A percentile compares a stretch with the other conserved stretches of the same genome.
Conservation (phyloP, 495 filamentous ascomycete genomes). For the Podospora didyma region DNA sequence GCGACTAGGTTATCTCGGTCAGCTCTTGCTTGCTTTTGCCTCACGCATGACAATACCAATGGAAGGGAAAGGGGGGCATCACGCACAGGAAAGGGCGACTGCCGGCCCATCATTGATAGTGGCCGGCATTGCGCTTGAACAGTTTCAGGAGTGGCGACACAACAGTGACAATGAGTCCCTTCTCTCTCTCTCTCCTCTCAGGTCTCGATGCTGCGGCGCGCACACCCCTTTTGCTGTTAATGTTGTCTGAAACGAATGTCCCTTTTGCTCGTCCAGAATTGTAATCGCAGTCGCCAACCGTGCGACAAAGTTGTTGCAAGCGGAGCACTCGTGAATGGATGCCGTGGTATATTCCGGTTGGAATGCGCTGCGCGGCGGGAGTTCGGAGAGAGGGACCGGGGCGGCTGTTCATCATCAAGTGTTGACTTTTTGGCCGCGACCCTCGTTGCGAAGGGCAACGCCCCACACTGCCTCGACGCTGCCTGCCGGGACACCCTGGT, state of each 20-base stretch:
- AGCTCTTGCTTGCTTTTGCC: not conserved
- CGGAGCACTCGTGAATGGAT: not conserved
- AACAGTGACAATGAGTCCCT: too few relatives aligned
- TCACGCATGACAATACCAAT: not conserved
- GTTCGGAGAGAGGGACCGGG: not conserved
- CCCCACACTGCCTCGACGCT: not conserved
- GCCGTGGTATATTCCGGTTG: not conserved
- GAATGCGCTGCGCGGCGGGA: not conserved
- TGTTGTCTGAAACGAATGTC: too few relatives aligned
- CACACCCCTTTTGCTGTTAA: too few relatives aligned
- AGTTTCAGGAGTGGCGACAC: not conserved
- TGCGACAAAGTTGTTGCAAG: not conserved
- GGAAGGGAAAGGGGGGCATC: not conserved
- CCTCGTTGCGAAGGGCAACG: not conserved
- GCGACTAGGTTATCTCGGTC: conserved; percentile 56
- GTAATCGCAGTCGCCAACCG: too few relatives aligned
- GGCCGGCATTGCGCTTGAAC: conserved; percentile 28
- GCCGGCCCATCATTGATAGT: conserved; percentile 36
- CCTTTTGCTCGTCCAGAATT: too few relatives aligned
- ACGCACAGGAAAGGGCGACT: conserved; percentile 45
- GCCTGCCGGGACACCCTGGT: too few relatives aligned
- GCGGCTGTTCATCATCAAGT: not conserved
- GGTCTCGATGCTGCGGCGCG: too few relatives aligned
- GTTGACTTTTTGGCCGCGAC: not conserved
- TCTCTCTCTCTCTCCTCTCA: too few relatives aligned